phyloP scores from a whole-genome alignment of 257 asterid genomes.

The Solanum megistacrolobum region DNA sequence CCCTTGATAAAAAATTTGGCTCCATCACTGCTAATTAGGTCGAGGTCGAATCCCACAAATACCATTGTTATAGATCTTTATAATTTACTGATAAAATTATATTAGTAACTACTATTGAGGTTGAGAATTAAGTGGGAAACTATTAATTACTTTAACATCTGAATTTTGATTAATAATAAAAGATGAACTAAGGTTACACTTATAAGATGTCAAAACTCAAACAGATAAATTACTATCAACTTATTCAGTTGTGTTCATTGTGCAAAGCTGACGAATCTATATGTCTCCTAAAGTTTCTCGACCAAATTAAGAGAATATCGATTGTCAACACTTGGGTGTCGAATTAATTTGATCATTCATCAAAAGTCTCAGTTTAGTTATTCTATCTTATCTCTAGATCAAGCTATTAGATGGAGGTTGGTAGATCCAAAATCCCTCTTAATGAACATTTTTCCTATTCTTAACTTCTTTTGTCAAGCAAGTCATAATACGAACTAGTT shows the following conservation, averaged over 20 bases:
- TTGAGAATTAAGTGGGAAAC: too few species aligned
- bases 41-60: neutral
- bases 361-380: neutral
- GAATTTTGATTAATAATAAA: too few species aligned
- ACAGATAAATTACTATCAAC: too few species aligned
- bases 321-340: neutral
- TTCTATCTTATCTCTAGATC: neutral
- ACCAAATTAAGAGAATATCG: neutral
- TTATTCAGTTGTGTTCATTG: neutral
- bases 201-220: too few species aligned
- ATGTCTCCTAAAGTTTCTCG: neutral
- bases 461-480: neutral
- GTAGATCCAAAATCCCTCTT: neutral
- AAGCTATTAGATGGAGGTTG: neutral
- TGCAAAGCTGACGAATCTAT: neutral
- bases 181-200: neutral
- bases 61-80: neutral
- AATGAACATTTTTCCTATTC: neutral
- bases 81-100: neutral
- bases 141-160: neutral
- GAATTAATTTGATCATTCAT: neutral
- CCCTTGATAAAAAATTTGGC: too few species aligned
- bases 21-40: neutral
- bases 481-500: neutral
- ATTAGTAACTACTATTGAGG: neutral